These are phyloP conservation scores for Capniomyces stellatus DNA, from an alignment of 371 early-diverging fungal species.

Conservation along the genomic window DNA sequence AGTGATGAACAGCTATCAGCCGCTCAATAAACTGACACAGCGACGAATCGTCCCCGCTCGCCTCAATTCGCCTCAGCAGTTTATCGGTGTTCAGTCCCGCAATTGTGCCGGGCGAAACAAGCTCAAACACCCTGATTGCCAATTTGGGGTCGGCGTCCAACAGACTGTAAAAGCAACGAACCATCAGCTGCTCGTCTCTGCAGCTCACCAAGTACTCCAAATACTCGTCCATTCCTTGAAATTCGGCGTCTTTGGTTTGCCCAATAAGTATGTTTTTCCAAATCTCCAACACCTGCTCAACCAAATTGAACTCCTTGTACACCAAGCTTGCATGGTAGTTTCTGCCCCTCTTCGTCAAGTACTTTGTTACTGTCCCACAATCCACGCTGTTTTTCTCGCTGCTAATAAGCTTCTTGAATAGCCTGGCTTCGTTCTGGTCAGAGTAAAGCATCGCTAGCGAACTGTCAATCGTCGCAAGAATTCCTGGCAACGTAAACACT, in stretches of 20 bases:
- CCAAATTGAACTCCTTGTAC: constrained; percentile 7
- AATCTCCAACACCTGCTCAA: constrained; percentile 6
- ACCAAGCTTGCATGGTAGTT: constrained; percentile 18
- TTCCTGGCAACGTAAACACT: background rate
- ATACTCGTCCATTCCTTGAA: constrained; percentile 20
- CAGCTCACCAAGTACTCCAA: constrained; percentile 4
- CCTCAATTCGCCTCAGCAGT: constrained; percentile 7
- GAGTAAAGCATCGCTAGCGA: constrained; percentile 11
- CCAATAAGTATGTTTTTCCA: constrained; percentile 15
- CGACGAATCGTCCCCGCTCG: constrained; percentile 3
- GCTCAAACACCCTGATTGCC: constrained; percentile 7
- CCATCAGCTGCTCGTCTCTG: constrained; percentile 6
- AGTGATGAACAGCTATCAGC: constrained; percentile 9
- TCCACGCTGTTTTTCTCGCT: constrained; percentile 6
- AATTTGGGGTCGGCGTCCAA: constrained; percentile 5
- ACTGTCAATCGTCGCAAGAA: constrained; percentile 8
- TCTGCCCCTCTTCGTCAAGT: background rate
- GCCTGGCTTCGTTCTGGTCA: constrained; percentile 1
- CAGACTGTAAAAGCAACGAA: constrained; percentile 12
- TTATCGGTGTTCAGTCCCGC: constrained; percentile 12
- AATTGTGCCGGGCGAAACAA: constrained; percentile 9
- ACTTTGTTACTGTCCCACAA: constrained; percentile 10
- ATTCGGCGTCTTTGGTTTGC: constrained; percentile 7
- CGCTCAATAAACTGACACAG: constrained; percentile 20
- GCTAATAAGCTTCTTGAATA: constrained; percentile 6